phyloP scores from a whole-genome alignment of 2,329 filamentous ascomycete species.

The Cadophora sp. region DNA sequence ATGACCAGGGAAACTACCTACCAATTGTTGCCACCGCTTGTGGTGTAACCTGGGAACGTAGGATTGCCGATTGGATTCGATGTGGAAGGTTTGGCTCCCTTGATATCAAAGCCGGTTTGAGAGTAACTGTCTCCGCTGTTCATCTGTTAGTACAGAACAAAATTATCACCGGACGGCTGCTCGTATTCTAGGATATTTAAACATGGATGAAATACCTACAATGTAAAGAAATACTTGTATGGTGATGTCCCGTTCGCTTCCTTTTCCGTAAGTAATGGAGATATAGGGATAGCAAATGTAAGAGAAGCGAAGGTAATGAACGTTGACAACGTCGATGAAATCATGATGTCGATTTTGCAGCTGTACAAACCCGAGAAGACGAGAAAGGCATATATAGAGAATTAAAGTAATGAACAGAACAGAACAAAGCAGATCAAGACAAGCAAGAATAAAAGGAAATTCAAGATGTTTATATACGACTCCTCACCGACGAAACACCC shows the following conservation, averaged over 20 bases:
- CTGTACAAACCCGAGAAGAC: neutral
- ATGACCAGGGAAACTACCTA: neutral
- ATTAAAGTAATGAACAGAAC: neutral
- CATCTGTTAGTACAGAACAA: neutral
- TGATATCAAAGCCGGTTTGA: conserved; percentile 36
- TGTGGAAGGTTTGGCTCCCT: conserved; percentile 38
- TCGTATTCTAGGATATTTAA: neutral
- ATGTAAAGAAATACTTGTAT: neutral
- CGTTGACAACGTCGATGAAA: neutral
- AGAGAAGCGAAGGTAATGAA: neutral
- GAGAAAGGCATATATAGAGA: neutral
- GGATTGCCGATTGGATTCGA: conserved; percentile 46
- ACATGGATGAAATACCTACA: neutral
- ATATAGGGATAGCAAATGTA: neutral
- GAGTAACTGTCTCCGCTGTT: conserved; percentile 46
- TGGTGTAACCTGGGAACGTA: conserved; percentile 45
- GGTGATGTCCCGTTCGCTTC: neutral
- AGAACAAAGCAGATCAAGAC: neutral
- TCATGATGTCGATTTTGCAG: neutral
- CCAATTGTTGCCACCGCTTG: conserved; percentile 57
- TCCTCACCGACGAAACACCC: neutral
- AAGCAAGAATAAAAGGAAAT: neutral
- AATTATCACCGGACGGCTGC: neutral
- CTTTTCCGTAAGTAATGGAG: neutral
- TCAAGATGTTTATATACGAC: neutral